These are phyloP conservation scores for Phytophthora palmivora DNA, from an alignment of 352 stramenopile species.

Conservation along the genomic window DNA sequence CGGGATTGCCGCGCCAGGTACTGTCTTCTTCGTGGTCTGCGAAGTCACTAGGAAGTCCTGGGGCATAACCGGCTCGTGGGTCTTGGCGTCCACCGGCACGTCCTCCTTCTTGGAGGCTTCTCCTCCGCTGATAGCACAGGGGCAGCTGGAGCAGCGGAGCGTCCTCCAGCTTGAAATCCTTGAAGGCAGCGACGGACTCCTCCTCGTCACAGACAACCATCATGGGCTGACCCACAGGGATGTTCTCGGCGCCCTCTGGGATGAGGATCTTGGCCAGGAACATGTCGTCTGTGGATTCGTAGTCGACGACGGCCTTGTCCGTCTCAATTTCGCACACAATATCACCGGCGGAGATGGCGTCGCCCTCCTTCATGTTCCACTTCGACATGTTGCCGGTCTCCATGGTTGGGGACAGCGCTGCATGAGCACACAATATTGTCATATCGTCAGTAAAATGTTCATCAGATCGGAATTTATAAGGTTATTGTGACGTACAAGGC, in stretches of 20 bases:
- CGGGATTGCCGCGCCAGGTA: slow-evolving; percentile 50
- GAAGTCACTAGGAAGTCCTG: slow-evolving; percentile 74
- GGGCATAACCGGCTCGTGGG: slow-evolving; percentile 57
- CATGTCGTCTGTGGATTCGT: slow-evolving; percentile 97
- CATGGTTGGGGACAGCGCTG: slow-evolving; percentile 98
- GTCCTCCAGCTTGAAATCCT: slow-evolving; percentile 81
- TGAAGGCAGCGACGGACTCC: slow-evolving; percentile 67
- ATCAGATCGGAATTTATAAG: background rate
- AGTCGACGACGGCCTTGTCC: slow-evolving; percentile 99
- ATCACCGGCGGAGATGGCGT: slow-evolving; percentile 93
- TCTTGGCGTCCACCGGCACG: slow-evolving; percentile 51
- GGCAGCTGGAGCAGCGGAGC: slow-evolving; percentile 38
- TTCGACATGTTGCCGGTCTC: slow-evolving; percentile 95
- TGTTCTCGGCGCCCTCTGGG: slow-evolving; percentile 87
- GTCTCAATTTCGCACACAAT: slow-evolving; percentile 98
- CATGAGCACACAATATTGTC: slow-evolving; percentile 11
- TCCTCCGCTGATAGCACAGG: slow-evolving; percentile 62
- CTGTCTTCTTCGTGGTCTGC: slow-evolving; percentile 64
- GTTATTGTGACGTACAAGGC: slow-evolving; percentile 50
- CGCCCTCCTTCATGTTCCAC: slow-evolving; percentile 95
- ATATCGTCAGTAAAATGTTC: slow-evolving; percentile 7
- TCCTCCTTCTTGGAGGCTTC: slow-evolving; percentile 75
- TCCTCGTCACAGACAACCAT: slow-evolving; percentile 96
- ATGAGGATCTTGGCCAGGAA: slow-evolving; percentile 97
- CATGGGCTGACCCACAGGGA: slow-evolving; percentile 94